Evolutionary conservation across 257 asterid genomes (phyloP), one percentile per base, ranked within the genome.

Genomic region (Solanum piurae): DNA sequence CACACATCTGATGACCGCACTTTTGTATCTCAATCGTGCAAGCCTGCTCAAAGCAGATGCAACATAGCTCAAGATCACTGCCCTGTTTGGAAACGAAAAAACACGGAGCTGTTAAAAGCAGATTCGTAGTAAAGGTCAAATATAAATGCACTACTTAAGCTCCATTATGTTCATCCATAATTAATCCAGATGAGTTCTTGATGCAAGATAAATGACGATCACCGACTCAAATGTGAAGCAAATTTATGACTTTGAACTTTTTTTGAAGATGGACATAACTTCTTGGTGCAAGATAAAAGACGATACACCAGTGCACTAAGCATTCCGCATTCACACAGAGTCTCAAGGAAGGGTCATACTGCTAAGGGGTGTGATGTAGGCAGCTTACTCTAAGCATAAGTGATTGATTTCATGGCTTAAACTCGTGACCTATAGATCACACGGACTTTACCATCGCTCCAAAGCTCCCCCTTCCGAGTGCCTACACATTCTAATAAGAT

Each of bases 1-100:
- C 98, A 88, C 98, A 95, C 96, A 95, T 95, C 83, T 93, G 95
- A 87, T 95, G 98, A 33, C 98, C 94, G 84, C 98, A 95, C 71
- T 87, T 87, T 86, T 92, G 94, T 76, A 95, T 94, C 93, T 95
- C 98, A 7, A 95, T 93, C 21, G 93, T 91, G 88, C 98, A 94
- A 1, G 66, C 89, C 16, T 94, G 95, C 90, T 95, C 98, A 11
- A 95, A 95, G 94, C 98, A 95, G 82, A 95, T 95, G 93, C 96
- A 92, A 89, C 98, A 95, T 62, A 94, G 91, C 60, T 93, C 94
- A 3, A 90, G 82, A 5, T 94, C 95, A 25, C 89, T 88, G n/a
- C 86, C 93, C 98, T 95, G 94, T 42, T 84, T 7, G n/a, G 33
- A 80, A 46, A 49, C 6, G 21, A 16, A 75, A 21, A 29, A 49